Base-by-base conservation (phyloP, 352 stramenopile species). In the Halophytophthora polymorphica region DNA sequence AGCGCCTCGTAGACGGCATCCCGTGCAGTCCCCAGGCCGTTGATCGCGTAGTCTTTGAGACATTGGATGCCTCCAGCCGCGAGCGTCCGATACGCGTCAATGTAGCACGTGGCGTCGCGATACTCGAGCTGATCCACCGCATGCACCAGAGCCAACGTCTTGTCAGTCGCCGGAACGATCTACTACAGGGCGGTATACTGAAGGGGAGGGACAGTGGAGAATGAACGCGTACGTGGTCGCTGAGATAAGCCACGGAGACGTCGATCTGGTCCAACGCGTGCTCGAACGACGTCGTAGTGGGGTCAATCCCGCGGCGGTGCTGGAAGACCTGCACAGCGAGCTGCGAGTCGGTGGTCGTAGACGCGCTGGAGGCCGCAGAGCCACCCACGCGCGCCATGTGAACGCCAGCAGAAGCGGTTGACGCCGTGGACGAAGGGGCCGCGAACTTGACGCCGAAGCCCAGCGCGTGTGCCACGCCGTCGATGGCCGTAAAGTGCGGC, bases 371-470 rank as follows among this genome's bases (percentile, higher is more conserved):
- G 50, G 38, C 8, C 28, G 21, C 41, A 13, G 48, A 29, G 13
- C 22, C 56, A 14, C 43, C 37, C 41, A 21, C 21, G 38, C 15
- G 53, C 31, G 67, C 58, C 51, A 67, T 60, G 10, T 61, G 25
- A 21, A 56, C 5, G 42, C 61, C 35, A 18, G 37, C 13, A 12
- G 43, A 40, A 53, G 29, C 41, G 17, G 1, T 25, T 23, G 19
- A 45, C 37, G 14, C 64, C 53, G 0, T 31, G 25, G 25, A 31
- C 8, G 61, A 58, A 2, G 81, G 71, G 8, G 69, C 37, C 14
- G 74, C 74, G 35, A 86, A 87, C 64, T 85, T 86, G 37, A 87
- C 77, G 18, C 73, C 75, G 44, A 86, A 91, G 50, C 80, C 80
- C 11, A 91, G 57, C 36, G 71, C 65, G 34, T 73, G 59, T 3